These are phyloP conservation scores for Aspergillus japonicus DNA, from an alignment of 2,329 filamentous ascomycete species.

Conservation along the genomic window DNA sequence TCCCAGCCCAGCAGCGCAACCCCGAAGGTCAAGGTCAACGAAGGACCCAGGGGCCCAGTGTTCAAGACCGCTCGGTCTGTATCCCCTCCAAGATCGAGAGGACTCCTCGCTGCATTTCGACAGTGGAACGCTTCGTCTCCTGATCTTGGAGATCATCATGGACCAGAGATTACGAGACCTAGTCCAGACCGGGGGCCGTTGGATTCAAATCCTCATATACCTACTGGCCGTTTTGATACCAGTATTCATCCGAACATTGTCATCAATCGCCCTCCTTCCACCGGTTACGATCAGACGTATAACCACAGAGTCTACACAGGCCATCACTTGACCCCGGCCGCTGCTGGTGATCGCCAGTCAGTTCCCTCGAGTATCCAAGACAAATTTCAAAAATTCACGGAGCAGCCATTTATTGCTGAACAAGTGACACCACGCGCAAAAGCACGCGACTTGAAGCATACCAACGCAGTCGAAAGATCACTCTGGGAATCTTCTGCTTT, in stretches of 20 bases:
- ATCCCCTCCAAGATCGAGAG: constrained; percentile 38
- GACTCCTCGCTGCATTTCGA: constrained; percentile 39
- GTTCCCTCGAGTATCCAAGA: constrained; percentile 35
- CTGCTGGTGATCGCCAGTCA: constrained; percentile 8
- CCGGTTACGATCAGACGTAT: neutral
- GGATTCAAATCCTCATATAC: neutral
- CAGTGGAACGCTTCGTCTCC: constrained; percentile 32
- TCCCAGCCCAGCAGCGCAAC: constrained; percentile 38
- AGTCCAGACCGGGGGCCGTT: neutral
- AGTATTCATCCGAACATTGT: constrained; percentile 9
- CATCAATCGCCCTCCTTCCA: constrained; percentile 3
- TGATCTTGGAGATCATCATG: constrained; percentile 14
- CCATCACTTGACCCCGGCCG: constrained; percentile 11
- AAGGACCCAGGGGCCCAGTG: constrained; percentile 19
- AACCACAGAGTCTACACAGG: neutral
- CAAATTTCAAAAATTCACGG: constrained; percentile 35
- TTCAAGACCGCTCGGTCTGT: constrained; percentile 36
- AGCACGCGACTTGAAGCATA: constrained; percentile 10
- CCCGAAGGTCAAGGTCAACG: constrained; percentile 16
- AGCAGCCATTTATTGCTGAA: constrained; percentile 11
- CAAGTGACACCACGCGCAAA: neutral
- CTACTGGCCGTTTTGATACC: constrained; percentile 9
- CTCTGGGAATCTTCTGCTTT: constrained; percentile 22
- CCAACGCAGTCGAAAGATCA: constrained; percentile 7
- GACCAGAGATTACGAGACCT: neutral